Conservation (phyloP, 2,329 filamentous ascomycete genomes). For the Colletotrichum truncatum region DNA sequence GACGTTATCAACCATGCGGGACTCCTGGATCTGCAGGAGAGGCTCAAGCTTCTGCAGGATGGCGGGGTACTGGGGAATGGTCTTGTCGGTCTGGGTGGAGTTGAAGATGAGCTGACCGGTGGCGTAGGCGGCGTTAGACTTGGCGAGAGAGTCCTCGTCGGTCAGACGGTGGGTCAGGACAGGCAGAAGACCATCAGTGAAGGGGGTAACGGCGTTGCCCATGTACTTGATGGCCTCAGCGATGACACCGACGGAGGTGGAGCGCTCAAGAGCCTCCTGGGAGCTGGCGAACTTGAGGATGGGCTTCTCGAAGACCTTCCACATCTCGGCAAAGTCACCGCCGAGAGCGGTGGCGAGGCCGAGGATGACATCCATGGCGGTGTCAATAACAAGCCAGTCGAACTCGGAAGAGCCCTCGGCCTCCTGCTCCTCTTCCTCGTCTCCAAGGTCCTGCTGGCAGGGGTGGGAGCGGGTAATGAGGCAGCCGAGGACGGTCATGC, state of each 20-base stretch:
- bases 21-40: conserved; percentile 79
- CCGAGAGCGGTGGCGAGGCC: conserved; percentile 87
- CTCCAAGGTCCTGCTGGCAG: conserved; percentile 90
- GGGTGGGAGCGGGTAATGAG: conserved; percentile 91
- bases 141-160: conserved; percentile 90
- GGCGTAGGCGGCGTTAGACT: conserved; percentile 95
- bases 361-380: conserved; percentile 88
- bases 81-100: conserved; percentile 74
- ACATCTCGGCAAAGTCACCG: conserved; percentile 82
- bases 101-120: conserved; percentile 85
- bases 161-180: conserved; percentile 85
- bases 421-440: conserved; percentile 80
- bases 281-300: conserved; percentile 89
- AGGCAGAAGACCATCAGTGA: conserved; percentile 80
- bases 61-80: conserved; percentile 78
- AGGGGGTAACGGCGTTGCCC: conserved; percentile 81
- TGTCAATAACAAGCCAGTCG: conserved; percentile 97
- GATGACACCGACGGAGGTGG: conserved; percentile 88
- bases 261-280: conserved; percentile 86
- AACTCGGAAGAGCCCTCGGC: conserved; percentile 89
- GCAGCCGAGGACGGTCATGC: conserved; percentile 77
- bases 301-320: conserved; percentile 95
- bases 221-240: conserved; percentile 91
- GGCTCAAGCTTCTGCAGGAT: conserved; percentile 90
- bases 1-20: conserved; percentile 90